phyloP scores from a whole-genome alignment of 2,329 filamentous ascomycete species.

The Calycina herbarum region DNA sequence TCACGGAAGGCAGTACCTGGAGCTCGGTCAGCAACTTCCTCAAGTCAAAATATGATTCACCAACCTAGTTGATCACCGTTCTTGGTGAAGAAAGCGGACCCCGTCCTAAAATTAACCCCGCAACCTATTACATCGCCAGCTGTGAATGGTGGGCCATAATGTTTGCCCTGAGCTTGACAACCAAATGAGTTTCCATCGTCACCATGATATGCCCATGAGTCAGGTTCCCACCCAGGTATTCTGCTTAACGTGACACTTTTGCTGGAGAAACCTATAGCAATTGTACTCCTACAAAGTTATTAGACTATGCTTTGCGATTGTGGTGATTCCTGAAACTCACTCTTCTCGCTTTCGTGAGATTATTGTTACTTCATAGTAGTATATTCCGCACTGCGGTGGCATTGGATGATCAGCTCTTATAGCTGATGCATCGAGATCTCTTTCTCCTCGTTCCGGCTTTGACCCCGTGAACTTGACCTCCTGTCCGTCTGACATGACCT shows the following conservation, averaged over 20 bases:
- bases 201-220: conserved; percentile 69
- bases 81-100: conserved; percentile 68
- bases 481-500: conserved; percentile 71
- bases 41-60: conserved; percentile 28
- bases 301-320: conserved; percentile 13
- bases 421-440: conserved; percentile 74
- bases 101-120: conserved; percentile 64
- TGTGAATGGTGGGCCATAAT: conserved; percentile 57
- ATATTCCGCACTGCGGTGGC: conserved; percentile 86
- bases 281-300: conserved; percentile 50
- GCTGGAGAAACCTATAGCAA: conserved; percentile 62
- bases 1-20: conserved; percentile 71
- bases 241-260: conserved; percentile 54
- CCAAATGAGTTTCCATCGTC: conserved; percentile 65
- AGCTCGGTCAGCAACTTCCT: conserved; percentile 2
- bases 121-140: conserved; percentile 62
- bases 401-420: conserved; percentile 84
- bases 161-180: conserved; percentile 55
- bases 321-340: conserved; percentile 43
- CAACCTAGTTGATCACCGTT: conserved; percentile 59
- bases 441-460: conserved; percentile 48
- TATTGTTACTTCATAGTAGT: conserved; percentile 82
- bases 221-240: conserved; percentile 65
- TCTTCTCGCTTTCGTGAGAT: conserved; percentile 67
- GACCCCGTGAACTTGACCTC: conserved; percentile 63